Conservation (phyloP, 1,139 yeast species). For the Diutina mesorugosa region DNA sequence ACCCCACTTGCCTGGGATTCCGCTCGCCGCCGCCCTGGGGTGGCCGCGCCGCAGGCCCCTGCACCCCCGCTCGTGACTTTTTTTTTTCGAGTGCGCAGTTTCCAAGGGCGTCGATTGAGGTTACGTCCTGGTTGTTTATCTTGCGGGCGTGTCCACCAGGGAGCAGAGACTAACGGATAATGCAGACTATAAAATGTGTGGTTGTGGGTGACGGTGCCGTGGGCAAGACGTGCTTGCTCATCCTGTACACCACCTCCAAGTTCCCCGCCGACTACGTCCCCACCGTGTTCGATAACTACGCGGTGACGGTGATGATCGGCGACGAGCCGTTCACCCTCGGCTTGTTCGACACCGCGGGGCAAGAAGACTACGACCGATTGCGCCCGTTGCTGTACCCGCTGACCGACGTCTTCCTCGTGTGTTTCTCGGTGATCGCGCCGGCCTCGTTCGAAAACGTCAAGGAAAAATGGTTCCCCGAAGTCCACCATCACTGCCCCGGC, state of each 20-base stretch:
- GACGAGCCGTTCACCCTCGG: conserved; percentile 97
- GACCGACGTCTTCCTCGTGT: conserved; percentile 89
- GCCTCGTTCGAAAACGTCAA: conserved; percentile 97
- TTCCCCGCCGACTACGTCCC: conserved; percentile 87
- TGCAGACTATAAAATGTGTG: conserved; percentile 91
- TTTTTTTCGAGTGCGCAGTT: neutral
- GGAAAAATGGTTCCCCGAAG: conserved; percentile 98
- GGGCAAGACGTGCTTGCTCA: conserved; percentile 57
- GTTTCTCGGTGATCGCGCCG: conserved; percentile 91
- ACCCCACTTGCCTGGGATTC: neutral
- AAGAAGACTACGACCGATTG: conserved; percentile 94
- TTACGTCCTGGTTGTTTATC: neutral
- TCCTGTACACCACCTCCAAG: conserved; percentile 79
- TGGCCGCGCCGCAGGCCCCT: neutral
- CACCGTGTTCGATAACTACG: conserved; percentile 82
- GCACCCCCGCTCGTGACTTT: conserved; percentile 1
- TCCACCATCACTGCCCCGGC: conserved; percentile 95
- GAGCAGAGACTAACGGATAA: conserved; percentile 9
- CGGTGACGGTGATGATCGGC: conserved; percentile 96
- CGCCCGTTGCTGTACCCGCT: conserved; percentile 96
- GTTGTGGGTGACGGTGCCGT: conserved; percentile 98
- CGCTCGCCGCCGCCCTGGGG: neutral
- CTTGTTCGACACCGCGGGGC: conserved; percentile 95
- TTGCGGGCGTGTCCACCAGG: neutral
- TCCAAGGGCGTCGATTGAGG: conserved; percentile 1